Evolutionary conservation across 2,329 filamentous ascomycete species (phyloP).

Genomic region (Talaromyces verruculosus): DNA sequence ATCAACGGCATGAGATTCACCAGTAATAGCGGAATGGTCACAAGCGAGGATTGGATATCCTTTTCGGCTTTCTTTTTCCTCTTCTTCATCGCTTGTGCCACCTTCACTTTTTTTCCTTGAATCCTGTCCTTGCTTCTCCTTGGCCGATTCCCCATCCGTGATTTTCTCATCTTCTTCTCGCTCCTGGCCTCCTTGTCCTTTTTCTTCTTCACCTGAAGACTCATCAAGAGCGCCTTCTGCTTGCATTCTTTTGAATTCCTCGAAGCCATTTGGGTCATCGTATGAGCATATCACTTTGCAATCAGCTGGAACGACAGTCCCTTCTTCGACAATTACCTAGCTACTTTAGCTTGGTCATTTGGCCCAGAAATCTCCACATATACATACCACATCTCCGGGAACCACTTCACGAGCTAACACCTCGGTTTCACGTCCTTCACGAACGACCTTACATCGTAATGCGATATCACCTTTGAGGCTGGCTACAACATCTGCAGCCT

Average conservation of each 20-base stretch:
- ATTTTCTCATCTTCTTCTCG: conserved; percentile 43
- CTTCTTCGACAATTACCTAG: conserved; percentile 69
- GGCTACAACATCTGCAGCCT: conserved; percentile 74
- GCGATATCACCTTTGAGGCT: conserved; percentile 76
- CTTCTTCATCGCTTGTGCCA: conserved; percentile 24
- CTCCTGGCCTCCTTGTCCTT: conserved; percentile 54
- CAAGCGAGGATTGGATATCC: conserved; percentile 68
- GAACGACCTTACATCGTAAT: conserved; percentile 67
- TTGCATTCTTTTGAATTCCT: conserved; percentile 64
- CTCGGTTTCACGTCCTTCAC: conserved; percentile 64
- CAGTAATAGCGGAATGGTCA: conserved; percentile 78
- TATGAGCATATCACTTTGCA: conserved; percentile 71
- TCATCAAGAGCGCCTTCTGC: conserved; percentile 61
- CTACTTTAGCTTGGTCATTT: conserved; percentile 21
- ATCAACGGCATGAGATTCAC: conserved; percentile 72
- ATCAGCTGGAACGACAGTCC: conserved; percentile 68
- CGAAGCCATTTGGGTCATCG: conserved; percentile 65
- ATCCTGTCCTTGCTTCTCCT: conserved; percentile 23
- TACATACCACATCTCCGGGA: conserved; percentile 69
- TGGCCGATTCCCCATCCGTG: conserved; percentile 25
- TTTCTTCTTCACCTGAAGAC: conserved; percentile 55
- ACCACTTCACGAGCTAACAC: conserved; percentile 71
- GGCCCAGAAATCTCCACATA: neutral
- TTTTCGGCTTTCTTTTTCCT: conserved; percentile 38
- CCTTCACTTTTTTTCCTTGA: conserved; percentile 19